Evolutionary conservation across 1,284 basidiomycete species (phyloP).

Genomic region (Ustilago shanxiensis): DNA sequence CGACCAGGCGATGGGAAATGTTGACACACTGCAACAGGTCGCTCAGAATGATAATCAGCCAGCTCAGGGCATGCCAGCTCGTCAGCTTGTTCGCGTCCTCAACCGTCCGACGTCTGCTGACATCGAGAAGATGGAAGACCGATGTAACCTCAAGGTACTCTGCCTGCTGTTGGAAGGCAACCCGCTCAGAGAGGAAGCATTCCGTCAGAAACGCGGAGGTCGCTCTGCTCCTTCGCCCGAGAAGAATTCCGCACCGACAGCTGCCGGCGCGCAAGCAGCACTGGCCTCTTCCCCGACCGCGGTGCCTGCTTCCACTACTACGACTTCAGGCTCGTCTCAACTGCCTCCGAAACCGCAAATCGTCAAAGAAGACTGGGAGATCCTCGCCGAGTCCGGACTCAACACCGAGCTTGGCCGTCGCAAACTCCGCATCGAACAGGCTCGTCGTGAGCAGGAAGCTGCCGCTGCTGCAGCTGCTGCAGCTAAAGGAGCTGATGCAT

Average conservation of each 20-base stretch:
- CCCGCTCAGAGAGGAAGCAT: constrained; percentile 54
- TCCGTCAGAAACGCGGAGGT: constrained; percentile 58
- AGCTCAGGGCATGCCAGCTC: constrained; percentile 25
- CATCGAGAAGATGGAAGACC: constrained; percentile 31
- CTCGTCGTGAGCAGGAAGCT: constrained; percentile 40
- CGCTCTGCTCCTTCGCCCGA: constrained; percentile 34
- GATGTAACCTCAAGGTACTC: constrained; percentile 27
- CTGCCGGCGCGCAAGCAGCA: not conserved
- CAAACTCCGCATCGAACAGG: constrained; percentile 51
- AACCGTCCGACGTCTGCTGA: constrained; percentile 38
- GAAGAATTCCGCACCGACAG: constrained; percentile 24
- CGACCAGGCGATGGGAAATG: constrained; percentile 34
- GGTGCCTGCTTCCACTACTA: not conserved
- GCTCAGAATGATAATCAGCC: constrained; percentile 13
- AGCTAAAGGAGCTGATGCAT: constrained; percentile 12
- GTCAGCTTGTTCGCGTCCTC: constrained; percentile 53
- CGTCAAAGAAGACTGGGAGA: constrained; percentile 58
- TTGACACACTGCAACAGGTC: constrained; percentile 6
- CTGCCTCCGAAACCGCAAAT: constrained; percentile 42
- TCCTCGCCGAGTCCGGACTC: constrained; percentile 55
- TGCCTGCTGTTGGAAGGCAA: constrained; percentile 56
- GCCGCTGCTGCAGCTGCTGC: constrained; percentile 26
- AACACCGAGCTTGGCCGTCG: constrained; percentile 57
- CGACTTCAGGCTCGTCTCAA: constrained; percentile 20
- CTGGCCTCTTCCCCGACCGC: not conserved